Evolutionary conservation across 345 rosid genomes (phyloP).

Genomic region (Linum tenue): DNA sequence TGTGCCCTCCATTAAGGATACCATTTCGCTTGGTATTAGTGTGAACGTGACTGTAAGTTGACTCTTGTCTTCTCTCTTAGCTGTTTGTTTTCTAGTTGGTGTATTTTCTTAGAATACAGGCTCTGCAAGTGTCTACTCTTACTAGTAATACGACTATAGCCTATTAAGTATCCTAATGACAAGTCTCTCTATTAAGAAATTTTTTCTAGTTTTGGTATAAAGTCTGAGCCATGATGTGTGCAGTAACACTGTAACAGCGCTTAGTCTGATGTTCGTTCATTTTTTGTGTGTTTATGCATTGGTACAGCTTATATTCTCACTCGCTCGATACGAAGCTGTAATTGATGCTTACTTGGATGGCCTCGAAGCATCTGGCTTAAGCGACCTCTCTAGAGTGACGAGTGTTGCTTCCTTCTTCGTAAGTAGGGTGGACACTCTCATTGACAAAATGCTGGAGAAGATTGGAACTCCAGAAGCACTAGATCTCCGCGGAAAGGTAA

Average conservation of each 20-base stretch:
- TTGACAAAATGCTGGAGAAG: conserved; percentile 92
- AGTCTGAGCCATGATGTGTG: background rate
- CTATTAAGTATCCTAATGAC: background rate
- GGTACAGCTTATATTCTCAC: conserved; percentile 83
- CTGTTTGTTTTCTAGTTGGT: conserved; percentile 20
- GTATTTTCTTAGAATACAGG: conserved; percentile 12
- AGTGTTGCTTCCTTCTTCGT: conserved; percentile 98
- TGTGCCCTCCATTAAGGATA: conserved; percentile 85
- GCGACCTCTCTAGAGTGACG: conserved; percentile 87
- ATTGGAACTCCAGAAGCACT: conserved; percentile 92
- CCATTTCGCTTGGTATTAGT: conserved; percentile 74
- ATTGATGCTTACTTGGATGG: conserved; percentile 98
- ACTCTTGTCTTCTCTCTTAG: background rate
- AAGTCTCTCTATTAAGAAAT: background rate
- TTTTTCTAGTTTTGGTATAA: background rate
- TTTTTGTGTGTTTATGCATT: conserved; percentile 1
- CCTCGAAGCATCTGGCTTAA: conserved; percentile 87
- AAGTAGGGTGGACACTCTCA: conserved; percentile 90
- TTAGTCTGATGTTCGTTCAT: conserved; percentile 17
- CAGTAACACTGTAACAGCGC: conserved; percentile 37
- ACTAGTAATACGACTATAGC: background rate
- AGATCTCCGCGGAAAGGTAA: conserved; percentile 94
- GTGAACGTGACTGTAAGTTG: conserved; percentile 89
- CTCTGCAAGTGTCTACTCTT: background rate
- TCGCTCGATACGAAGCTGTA: conserved; percentile 83